Conservation (phyloP, 73 alveolate genomes). For the Tetrahymena thermophila region DNA sequence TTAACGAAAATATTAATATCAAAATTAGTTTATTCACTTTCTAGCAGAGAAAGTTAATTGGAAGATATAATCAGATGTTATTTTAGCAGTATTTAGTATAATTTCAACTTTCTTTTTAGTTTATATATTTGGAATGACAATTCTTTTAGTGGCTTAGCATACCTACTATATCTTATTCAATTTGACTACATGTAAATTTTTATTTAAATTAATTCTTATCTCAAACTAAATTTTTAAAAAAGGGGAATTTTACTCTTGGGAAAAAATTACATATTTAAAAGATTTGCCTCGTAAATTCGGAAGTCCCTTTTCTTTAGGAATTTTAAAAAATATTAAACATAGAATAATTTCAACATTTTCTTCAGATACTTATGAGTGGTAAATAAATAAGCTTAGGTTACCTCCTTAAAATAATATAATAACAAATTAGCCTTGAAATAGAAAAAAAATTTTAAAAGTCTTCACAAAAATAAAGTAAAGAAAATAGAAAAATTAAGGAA, state of each 20-base stretch:
- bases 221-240: background rate
- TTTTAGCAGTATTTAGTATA: background rate
- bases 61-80: background rate
- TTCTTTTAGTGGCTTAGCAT: background rate
- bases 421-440: background rate
- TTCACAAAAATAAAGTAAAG: background rate
- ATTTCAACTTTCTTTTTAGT: background rate
- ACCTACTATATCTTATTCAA: background rate
- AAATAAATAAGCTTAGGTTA: background rate
- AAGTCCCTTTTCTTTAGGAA: slow-evolving; percentile 41
- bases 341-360: background rate
- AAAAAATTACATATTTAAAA: slow-evolving; percentile 35
- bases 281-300: slow-evolving; percentile 46
- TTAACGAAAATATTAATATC: background rate
- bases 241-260: slow-evolving; percentile 49
- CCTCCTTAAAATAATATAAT: background rate
- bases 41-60: background rate
- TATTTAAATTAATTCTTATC: background rate
- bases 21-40: background rate
- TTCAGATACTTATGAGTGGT: background rate
- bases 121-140: background rate
- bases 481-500: background rate
- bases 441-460: background rate
- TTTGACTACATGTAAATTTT: background rate
- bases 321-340: slow-evolving; percentile 9